These are phyloP conservation scores for Pseudonectria buxi DNA, from an alignment of 2,329 filamentous ascomycete species.

Conservation along the genomic window DNA sequence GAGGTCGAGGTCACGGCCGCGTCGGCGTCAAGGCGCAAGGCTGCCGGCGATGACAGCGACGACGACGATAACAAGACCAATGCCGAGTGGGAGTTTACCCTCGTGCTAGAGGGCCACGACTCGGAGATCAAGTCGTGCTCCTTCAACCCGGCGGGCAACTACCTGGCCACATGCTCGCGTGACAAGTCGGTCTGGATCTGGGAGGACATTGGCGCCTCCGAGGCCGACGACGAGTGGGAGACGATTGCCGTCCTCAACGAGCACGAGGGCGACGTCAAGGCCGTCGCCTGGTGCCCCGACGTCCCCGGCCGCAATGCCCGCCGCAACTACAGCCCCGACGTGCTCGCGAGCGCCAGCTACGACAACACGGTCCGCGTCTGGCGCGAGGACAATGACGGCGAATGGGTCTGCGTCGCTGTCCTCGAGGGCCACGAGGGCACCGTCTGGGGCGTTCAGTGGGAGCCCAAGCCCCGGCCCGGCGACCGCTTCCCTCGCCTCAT, in stretches of 20 bases:
- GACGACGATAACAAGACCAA: conserved; percentile 17
- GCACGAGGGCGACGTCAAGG: conserved; percentile 93
- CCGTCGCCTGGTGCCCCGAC: conserved; percentile 82
- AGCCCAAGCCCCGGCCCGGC: conserved; percentile 34
- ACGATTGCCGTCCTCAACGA: conserved; percentile 92
- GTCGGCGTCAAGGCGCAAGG: conserved; percentile 11
- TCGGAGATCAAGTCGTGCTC: conserved; percentile 80
- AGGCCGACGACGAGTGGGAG: conserved; percentile 91
- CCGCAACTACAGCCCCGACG: conserved; percentile 53
- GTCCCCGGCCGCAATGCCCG: conserved; percentile 41
- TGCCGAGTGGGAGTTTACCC: conserved; percentile 79
- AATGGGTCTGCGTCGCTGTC: conserved; percentile 85
- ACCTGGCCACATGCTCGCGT: conserved; percentile 81
- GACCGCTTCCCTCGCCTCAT: conserved; percentile 56
- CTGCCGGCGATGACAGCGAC: conserved; percentile 2
- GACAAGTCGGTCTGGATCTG: conserved; percentile 98
- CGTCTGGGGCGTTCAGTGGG: conserved; percentile 83
- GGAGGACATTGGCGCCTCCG: conserved; percentile 73
- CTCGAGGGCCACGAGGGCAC: conserved; percentile 77
- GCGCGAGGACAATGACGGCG: conserved; percentile 78
- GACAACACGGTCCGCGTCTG: conserved; percentile 87
- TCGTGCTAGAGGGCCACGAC: conserved; percentile 91
- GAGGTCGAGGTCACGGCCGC: conserved; percentile 37
- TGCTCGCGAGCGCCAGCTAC: conserved; percentile 87
- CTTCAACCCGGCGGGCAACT: conserved; percentile 67